These are phyloP conservation scores for Chrysoporthe austroafricana DNA, from an alignment of 2,329 filamentous ascomycete species.

Conservation along the genomic window DNA sequence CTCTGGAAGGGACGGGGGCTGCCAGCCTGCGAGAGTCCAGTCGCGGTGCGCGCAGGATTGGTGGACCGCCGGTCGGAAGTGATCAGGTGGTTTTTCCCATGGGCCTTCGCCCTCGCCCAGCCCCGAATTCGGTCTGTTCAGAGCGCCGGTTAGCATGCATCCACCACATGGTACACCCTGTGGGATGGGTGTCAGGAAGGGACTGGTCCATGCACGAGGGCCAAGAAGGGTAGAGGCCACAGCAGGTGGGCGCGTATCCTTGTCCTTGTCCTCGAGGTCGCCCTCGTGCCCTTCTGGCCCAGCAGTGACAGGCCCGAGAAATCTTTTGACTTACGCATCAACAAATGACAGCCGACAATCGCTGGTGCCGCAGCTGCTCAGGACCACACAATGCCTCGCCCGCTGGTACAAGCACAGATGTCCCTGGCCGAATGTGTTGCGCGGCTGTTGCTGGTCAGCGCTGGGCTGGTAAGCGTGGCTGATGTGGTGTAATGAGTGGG, in stretches of 20 bases:
- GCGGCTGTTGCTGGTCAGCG: neutral
- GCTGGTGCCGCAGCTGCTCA: conserved; percentile 7
- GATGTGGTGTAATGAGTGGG: neutral
- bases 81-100: conserved; percentile 32
- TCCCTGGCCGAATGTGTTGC: neutral
- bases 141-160: conserved; percentile 7
- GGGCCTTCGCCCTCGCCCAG: conserved; percentile 38
- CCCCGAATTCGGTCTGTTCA: conserved; percentile 36
- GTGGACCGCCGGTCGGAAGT: conserved; percentile 21
- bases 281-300: neutral
- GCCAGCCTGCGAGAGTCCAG: conserved; percentile 17
- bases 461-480: neutral
- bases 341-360: conserved; percentile 21
- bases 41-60: conserved; percentile 15
- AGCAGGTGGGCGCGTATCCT: neutral
- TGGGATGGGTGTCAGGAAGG: neutral
- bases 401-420: conserved; percentile 4
- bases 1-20: conserved; percentile 5
- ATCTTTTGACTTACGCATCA: conserved; percentile 28
- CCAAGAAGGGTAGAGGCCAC: neutral
- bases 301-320: conserved; percentile 2
- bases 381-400: neutral
- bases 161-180: neutral
- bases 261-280: neutral
- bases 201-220: neutral